Evolutionary conservation across 2,329 filamentous ascomycete species (phyloP).

Genomic region (Colletotrichum horii): DNA sequence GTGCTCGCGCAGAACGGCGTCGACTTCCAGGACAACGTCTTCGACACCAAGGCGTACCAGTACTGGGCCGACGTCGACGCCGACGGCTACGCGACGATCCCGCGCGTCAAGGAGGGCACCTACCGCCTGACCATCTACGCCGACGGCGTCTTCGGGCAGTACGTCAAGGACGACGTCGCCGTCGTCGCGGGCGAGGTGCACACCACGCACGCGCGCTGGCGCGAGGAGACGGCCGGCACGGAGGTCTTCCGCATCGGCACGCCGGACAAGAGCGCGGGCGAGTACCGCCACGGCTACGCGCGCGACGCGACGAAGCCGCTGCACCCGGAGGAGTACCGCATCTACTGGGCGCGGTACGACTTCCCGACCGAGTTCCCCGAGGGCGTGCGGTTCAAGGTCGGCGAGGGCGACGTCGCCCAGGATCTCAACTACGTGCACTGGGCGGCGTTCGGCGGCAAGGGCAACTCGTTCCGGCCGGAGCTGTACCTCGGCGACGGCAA

Average conservation of each 20-base stretch:
- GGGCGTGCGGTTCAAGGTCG: constrained; percentile 60
- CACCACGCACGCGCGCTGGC: constrained; percentile 50
- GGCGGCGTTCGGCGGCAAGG: constrained; percentile 62
- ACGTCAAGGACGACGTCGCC: constrained; percentile 52
- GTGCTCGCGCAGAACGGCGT: constrained; percentile 55
- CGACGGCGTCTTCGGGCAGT: constrained; percentile 66
- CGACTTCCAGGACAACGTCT: constrained; percentile 63
- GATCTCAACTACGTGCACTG: constrained; percentile 68
- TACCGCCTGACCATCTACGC: constrained; percentile 70
- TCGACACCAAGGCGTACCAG: constrained; percentile 54
- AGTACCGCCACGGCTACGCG: constrained; percentile 60
- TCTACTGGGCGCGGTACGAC: constrained; percentile 64
- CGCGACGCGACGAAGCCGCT: constrained; percentile 48
- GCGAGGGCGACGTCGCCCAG: constrained; percentile 45
- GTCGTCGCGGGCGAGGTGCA: constrained; percentile 45
- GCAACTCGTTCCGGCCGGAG: constrained; percentile 45
- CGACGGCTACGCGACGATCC: constrained; percentile 51
- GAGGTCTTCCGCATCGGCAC: constrained; percentile 69
- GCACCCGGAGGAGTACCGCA: constrained; percentile 56
- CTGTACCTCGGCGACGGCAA: constrained; percentile 44
- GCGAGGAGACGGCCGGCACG: constrained; percentile 57
- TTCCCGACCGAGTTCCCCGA: constrained; percentile 61
- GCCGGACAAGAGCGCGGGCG: constrained; percentile 63
- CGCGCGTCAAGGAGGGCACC: constrained; percentile 57
- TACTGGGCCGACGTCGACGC: constrained; percentile 59